Evolutionary conservation across 768 basidiomycete genomes (phyloP).

Genomic region (Xerocomellus amylosporus): DNA sequence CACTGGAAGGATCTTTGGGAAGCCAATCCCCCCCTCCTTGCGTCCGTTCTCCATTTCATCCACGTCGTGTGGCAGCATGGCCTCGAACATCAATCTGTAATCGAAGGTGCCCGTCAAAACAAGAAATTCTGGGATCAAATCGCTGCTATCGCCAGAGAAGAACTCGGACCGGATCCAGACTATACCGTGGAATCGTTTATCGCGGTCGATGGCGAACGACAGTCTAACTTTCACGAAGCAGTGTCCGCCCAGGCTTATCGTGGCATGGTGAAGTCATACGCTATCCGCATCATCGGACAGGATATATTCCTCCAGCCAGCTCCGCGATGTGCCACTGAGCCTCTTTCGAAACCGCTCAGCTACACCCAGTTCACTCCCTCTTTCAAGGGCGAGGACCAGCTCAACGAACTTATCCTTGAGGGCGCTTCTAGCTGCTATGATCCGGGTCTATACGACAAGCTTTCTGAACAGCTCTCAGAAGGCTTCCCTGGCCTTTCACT

Average conservation of each 20-base stretch:
- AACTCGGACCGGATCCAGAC: slow-evolving; percentile 73
- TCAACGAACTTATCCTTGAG: slow-evolving; percentile 65
- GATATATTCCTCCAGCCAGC: slow-evolving; percentile 67
- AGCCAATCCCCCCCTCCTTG: slow-evolving; percentile 69
- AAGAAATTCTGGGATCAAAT: slow-evolving; percentile 70
- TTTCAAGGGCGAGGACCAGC: slow-evolving; percentile 60
- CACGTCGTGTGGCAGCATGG: slow-evolving; percentile 79
- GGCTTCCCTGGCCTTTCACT: slow-evolving; percentile 61
- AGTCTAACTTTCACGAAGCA: slow-evolving; percentile 59
- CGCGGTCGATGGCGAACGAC: slow-evolving; percentile 32
- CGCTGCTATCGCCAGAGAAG: slow-evolving; percentile 57
- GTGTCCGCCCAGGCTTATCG: slow-evolving; percentile 67
- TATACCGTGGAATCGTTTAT: slow-evolving; percentile 53
- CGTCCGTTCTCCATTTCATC: slow-evolving; percentile 72
- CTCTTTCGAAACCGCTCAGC: slow-evolving; percentile 53
- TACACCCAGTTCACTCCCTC: slow-evolving; percentile 53
- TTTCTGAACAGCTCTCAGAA: slow-evolving; percentile 47
- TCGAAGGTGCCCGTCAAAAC: slow-evolving; percentile 57
- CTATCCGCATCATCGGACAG: slow-evolving; percentile 67
- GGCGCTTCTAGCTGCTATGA: slow-evolving; percentile 71
- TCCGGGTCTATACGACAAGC: slow-evolving; percentile 64
- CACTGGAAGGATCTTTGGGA: slow-evolving; percentile 78
- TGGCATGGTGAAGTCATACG: slow-evolving; percentile 68
- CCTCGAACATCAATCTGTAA: slow-evolving; percentile 61
- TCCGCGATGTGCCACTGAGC: slow-evolving; percentile 35